Base-by-base conservation (phyloP, 192 early-diverging fungal species). In the Linnemannia schmuckeri region DNA sequence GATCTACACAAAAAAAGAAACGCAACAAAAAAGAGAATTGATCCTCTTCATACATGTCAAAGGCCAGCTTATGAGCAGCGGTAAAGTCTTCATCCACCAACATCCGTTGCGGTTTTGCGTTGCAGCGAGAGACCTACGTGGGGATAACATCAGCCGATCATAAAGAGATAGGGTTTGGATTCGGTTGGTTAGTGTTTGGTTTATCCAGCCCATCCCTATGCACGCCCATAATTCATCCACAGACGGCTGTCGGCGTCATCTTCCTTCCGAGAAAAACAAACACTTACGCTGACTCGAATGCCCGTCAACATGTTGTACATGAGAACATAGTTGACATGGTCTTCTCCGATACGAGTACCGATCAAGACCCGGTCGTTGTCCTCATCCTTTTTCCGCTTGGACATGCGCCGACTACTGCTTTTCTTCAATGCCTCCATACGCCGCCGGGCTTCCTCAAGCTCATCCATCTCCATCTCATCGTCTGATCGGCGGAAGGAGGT, bases 251-350 rank as follows among this genome's bases (percentile, higher is more conserved):
- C n/a, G n/a, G 22, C 6, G 22, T 55, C 52, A 18, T 18, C 8
- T 30, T 27, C 8, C 49, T 52, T 66, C 27, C 13, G 61, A 61
- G n/a, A 24, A 66, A 30, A 33, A 66, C 1, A 15, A 66, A 27
- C 3, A 91, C 89, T 82, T 82, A 96, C 95, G 13, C 95, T 94
- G 33, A 98, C 94, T 37, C 98, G 92, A 82, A 99, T 98, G 12
- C 98, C 97, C 3, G 96, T 99, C 30, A 99, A 90, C 98, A 99
- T 99, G 78, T 98, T 97, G 90, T 97, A 98, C 97, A 99, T 99
- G 27, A 98, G 91, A 78, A 96, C 93, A 81, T 97, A 99, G 86
- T 99, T 98, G 12, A 91, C 94, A 88, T 99, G 98, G 15, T 95
- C 97, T 70, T 98, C 96, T 38, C 94, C 93, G 52, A 99, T 96